Evolutionary conservation across 169 alveolate genomes (phyloP).

Genomic region (Plasmodium coatneyi): DNA sequence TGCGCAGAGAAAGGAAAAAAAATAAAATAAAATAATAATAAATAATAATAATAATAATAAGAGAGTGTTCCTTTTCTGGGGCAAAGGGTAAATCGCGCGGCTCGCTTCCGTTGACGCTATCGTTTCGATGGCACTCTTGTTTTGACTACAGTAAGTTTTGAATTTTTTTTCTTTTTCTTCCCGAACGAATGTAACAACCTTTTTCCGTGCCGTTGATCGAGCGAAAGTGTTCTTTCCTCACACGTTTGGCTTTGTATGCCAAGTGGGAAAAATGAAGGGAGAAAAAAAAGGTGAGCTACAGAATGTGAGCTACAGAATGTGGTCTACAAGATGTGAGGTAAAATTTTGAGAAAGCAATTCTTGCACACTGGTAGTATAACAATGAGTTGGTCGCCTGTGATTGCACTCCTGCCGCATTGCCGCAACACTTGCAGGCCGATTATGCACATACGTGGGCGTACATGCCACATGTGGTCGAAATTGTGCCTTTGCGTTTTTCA

Average conservation of each 20-base stretch:
- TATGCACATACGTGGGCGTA: neutral
- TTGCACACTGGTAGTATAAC: neutral
- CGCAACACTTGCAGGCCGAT: neutral
- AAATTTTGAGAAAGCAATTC: neutral
- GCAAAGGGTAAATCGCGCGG: neutral
- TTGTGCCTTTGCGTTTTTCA: neutral
- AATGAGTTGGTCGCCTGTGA: neutral
- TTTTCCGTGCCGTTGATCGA: neutral
- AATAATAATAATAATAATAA: neutral
- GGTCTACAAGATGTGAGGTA: neutral
- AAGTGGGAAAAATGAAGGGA: neutral
- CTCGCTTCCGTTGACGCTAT: neutral
- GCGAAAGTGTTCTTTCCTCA: neutral
- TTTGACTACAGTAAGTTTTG: neutral
- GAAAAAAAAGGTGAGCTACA: neutral
- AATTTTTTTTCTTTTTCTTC: neutral
- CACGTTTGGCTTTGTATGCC: neutral
- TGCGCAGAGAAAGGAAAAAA: neutral
- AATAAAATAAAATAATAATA: neutral
- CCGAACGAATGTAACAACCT: neutral
- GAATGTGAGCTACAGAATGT: neutral
- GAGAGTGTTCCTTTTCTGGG: neutral
- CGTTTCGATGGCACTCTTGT: neutral
- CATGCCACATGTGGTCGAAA: neutral
- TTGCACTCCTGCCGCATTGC: neutral